Base-by-base conservation (phyloP, 2,329 filamentous ascomycete species). In the Phoma sp. region DNA sequence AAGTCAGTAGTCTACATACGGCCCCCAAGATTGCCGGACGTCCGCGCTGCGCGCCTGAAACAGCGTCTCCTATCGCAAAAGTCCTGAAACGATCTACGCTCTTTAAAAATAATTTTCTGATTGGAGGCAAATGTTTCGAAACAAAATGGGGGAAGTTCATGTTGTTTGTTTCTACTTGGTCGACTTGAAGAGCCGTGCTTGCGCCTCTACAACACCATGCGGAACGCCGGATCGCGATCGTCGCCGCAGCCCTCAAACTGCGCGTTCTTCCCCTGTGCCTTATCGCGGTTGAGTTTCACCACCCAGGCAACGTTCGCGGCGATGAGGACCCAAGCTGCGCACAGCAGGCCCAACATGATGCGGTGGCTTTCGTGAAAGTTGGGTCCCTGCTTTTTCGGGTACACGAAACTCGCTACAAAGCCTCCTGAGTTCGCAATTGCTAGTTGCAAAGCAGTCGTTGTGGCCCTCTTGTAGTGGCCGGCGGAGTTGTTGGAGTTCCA, bases 401-500 rank as follows among this genome's bases (percentile, higher is more conserved):
- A 89, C 4, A 85, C 81, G 64, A 88, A 88, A 0, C 81, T 84
- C 0, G 86, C 83, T 2, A 89, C 85, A 60, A 89, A 88, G 0
- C 87, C 87, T 40, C 86, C 86, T 7, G 80, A 83, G 59, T 90
- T 89, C 0, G 86, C 87, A 60, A 89, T 83, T 1, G 83, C 83
- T 24, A 89, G 76, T 69, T 89, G 86, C 61, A 89, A 64, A 0
- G 83, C 87, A 1, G 83, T 83, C 0, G 86, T 87, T 0, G 87
- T 89, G 0, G 88, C 87, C 11, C 87, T 77, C 69, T 89, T 90
- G 66, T 89, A 89, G 66, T 90, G 87, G 0, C 84, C 86, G 0
- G 86, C 85, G 0, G 82, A 86, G 67, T 89, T 89, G 66, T 89
- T 89, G 2, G 83, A 83, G 57, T 86, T 83, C 86, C 86, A 89